Evolutionary conservation across 2,329 filamentous ascomycete species (phyloP), one percentile per base, ranked within the genome.

Genomic region (Pseudogymnoascus sp.): DNA sequence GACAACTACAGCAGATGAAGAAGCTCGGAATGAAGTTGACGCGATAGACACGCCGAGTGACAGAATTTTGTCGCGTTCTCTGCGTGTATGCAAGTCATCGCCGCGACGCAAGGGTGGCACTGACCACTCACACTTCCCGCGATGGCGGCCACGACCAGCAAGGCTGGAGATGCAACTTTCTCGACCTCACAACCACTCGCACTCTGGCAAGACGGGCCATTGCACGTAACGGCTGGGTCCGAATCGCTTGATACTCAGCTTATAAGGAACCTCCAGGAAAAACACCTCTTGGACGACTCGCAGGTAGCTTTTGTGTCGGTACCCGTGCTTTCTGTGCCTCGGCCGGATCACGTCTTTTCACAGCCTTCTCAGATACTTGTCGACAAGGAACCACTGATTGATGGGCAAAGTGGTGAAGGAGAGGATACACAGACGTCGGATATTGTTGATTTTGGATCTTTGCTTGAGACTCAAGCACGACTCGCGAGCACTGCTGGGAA

Each of bases 21-120:
- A 56, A 50, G n/a, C 50, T 4, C n/a, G n/a, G 3, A n/a, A 33
- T 33, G 50, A 33, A 33, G 25, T 56, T 33, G 25, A 21, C n/a
- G 14, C 18, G 28, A 21, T 56, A 56, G 11, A 33, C 50, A 56
- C 50, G 50, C 16, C 25, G 50, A 56, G 4, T 21, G 50, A 33
- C 50, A 31, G 28, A 56, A 56, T 56, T 56, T 56, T 33, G 50
- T 56, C 50, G 50, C 50, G 47, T 56, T 31, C 47, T 1, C 4
- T 56, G 47, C 47, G 50, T 56, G 50, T 56, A 56, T 56, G 50
- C 50, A 56, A 56, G 50, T 56, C 50, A 56, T 56, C 50, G 28
- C 50, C 50, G 50, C 50, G 50, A 56, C 50, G 28, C 50, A 56
- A 56, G 50, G 50, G 50, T 56, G 50, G 50, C 50, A 56, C 50